These are phyloP conservation scores for Chrysosporium queenslandicum DNA, from an alignment of 2,329 filamentous ascomycete species.

Conservation along the genomic window DNA sequence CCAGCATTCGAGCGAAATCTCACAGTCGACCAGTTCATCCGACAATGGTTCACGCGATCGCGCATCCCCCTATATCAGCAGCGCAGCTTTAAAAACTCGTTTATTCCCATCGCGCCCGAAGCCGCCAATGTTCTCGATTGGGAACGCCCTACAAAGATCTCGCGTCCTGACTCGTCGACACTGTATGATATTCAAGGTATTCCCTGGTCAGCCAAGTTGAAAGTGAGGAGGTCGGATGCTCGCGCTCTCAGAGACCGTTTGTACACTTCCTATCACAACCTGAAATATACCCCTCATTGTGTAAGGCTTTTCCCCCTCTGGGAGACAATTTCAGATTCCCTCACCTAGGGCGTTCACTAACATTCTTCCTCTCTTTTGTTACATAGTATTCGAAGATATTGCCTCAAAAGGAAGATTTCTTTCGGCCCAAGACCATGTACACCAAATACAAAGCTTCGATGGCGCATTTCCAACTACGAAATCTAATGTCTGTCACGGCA, in stretches of 20 bases:
- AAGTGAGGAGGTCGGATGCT: conserved; percentile 30
- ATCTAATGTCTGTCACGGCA: conserved; percentile 46
- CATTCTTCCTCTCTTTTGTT: conserved; percentile 14
- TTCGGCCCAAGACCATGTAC: conserved; percentile 42
- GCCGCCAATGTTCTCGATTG: conserved; percentile 29
- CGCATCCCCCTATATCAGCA: conserved; percentile 15
- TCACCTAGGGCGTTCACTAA: conserved; percentile 2
- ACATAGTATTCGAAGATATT: conserved; percentile 26
- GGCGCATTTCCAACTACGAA: conserved; percentile 51
- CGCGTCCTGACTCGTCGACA: conserved; percentile 24
- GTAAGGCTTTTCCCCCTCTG: conserved; percentile 12
- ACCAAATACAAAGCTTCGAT: conserved; percentile 42
- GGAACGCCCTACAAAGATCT: conserved; percentile 26
- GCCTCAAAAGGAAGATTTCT: conserved; percentile 38
- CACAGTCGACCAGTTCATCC: conserved; percentile 36
- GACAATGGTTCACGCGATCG: conserved; percentile 32
- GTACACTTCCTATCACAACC: conserved; percentile 35
- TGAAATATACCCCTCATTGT: conserved; percentile 23
- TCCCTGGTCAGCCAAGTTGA: conserved; percentile 31
- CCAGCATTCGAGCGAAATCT: conserved; percentile 34
- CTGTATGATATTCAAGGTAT: conserved; percentile 36
- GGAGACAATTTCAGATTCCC: not conserved
- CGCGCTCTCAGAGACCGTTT: conserved; percentile 32
- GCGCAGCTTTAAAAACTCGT: conserved; percentile 1
- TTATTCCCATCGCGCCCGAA: conserved; percentile 21